Evolutionary conservation across 2,329 filamentous ascomycete genomes (phyloP), one percentile per base, ranked within the genome.

Genomic region (Penicillium sp.): DNA sequence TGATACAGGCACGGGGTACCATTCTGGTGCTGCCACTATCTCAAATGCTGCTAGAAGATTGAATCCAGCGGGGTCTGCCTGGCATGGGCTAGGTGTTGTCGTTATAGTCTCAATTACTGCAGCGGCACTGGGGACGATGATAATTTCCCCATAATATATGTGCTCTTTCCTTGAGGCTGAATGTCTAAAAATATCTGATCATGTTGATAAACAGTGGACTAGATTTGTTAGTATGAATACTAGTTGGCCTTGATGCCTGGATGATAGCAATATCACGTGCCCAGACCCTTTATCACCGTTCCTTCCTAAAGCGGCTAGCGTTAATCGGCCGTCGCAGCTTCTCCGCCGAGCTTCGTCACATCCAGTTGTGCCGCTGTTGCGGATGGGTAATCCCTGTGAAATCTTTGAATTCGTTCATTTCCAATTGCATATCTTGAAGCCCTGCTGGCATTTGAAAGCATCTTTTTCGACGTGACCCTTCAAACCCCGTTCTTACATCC

Each of bases 281-380:
- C 8, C 3, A 27, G 6, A 3, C 37, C 15, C 22, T 23, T 33
- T 50, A 50, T 50, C 48, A 42, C 15, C 3, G 14, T 22, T 20
- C 25, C 37, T 42, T 46, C 61, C 59, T n/a, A 55, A 63, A 54
- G 11, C 31, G 59, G 62, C 49, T 65, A 65, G 62, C 61, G 57
- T 57, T 55, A 55, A 63, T 65, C 62, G 54, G 52, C 45, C 58
- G 53, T 60, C 55, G 56, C 53, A 64, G 62, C 60, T 60, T 63
- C 56, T 59, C 63, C 60, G 60, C 37, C 55, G 62, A 64, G 60
- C 63, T 66, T 65, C 59, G 57, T 62, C 57, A 59, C 62, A 54
- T 60, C 51, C 51, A 52, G 45, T 57, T 45, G 27, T 53, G 50
- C 33, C 48, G 49, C 46, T 51, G 49, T 46, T 45, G 33, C 23